A percentile compares a stretch with the other conserved stretches of the same genome.
These are phyloP conservation scores for Elsinoe necatrix DNA, from an alignment of 2,329 filamentous ascomycete genomes.

Conservation along the genomic window DNA sequence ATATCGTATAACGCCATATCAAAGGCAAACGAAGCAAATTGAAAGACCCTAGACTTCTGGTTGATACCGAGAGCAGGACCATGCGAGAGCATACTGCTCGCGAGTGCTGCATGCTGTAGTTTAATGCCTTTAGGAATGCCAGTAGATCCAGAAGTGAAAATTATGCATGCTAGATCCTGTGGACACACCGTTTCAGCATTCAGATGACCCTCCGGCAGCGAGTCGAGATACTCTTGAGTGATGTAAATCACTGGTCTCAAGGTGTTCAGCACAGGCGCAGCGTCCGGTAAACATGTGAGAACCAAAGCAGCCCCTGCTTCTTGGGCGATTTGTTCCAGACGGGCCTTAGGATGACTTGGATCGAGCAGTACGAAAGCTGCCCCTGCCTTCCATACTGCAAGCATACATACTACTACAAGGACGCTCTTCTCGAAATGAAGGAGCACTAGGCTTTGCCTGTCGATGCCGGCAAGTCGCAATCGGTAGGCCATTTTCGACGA, in stretches of 20 bases:
- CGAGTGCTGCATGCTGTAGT: slow-evolving; percentile 7
- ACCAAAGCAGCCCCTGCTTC: neutral
- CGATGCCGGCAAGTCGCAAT: neutral
- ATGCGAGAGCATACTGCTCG: slow-evolving; percentile 8
- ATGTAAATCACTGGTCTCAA: neutral
- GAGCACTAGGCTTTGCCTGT: slow-evolving; percentile 22
- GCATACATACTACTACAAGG: slow-evolving; percentile 30
- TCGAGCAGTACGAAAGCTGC: slow-evolving; percentile 26
- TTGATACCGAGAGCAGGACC: neutral
- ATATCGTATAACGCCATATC: slow-evolving; percentile 9
- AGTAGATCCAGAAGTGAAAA: slow-evolving; percentile 11
- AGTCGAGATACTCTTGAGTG: neutral
- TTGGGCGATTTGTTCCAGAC: neutral
- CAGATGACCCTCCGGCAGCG: neutral
- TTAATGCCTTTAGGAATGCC: slow-evolving; percentile 9
- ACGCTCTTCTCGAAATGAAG: slow-evolving; percentile 32
- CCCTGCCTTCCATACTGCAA: slow-evolving; percentile 32
- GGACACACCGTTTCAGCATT: neutral
- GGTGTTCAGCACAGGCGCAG: neutral
- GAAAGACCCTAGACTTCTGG: neutral
- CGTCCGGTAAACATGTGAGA: neutral
- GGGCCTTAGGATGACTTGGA: slow-evolving; percentile 2
- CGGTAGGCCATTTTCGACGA: slow-evolving; percentile 5
- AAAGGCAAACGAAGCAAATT: slow-evolving; percentile 13
- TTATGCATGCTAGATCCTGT: neutral